Evolutionary conservation across 805 yeast genomes (phyloP).

Genomic region (Clavispora asparagi): DNA sequence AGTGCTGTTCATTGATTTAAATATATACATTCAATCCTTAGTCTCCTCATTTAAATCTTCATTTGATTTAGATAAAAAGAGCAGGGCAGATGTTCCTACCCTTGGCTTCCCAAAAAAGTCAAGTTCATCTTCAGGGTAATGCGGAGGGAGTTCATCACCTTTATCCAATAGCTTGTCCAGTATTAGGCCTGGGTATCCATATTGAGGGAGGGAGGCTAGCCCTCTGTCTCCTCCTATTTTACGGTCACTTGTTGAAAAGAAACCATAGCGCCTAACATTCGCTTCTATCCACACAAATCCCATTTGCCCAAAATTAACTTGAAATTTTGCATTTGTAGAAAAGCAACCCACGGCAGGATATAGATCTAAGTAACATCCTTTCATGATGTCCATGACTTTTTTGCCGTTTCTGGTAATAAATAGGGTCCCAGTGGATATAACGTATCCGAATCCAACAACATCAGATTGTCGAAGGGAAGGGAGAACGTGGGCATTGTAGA

Average conservation of each 20-base stretch:
- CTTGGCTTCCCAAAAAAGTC: constrained; percentile 50
- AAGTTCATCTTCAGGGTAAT: constrained; percentile 57
- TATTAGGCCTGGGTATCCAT: constrained; percentile 18
- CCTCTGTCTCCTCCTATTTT: constrained; percentile 36
- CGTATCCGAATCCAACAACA: constrained; percentile 52
- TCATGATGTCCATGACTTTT: constrained; percentile 46
- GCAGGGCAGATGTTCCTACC: constrained; percentile 26
- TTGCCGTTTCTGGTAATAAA: constrained; percentile 55
- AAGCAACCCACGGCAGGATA: constrained; percentile 53
- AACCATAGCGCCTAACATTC: constrained; percentile 51
- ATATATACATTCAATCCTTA: constrained; percentile 1
- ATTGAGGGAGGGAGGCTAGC: constrained; percentile 35
- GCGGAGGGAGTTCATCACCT: constrained; percentile 71
- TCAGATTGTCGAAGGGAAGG: constrained; percentile 52
- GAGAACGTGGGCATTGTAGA: constrained; percentile 40
- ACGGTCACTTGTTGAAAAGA: constrained; percentile 44
- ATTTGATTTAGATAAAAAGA: constrained; percentile 5
- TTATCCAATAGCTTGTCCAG: constrained; percentile 56
- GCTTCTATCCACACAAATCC: constrained; percentile 47
- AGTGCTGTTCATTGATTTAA: too few relatives aligned
- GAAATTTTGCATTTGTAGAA: constrained; percentile 38
- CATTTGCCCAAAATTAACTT: constrained; percentile 40
- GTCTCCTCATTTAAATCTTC: constrained; percentile 10
- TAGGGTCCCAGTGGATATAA: constrained; percentile 42
- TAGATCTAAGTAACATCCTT: constrained; percentile 44